Evolutionary conservation across 495 filamentous ascomycete species (phyloP).

Genomic region (Penicillium salamii): DNA sequence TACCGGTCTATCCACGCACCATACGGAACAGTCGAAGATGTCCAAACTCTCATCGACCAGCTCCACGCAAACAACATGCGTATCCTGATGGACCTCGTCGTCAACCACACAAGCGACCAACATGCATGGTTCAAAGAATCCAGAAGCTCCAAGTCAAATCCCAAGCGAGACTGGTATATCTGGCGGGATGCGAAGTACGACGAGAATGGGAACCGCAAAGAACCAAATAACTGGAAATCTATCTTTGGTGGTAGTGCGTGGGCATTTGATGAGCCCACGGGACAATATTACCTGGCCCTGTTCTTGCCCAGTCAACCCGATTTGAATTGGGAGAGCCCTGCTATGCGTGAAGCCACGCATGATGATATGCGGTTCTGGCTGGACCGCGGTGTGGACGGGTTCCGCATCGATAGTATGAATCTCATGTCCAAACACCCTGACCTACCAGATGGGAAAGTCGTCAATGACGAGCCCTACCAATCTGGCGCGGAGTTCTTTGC

Average conservation of each 20-base stretch:
- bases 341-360: constrained; percentile 37
- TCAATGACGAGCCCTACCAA: constrained; percentile 32
- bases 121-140: constrained; percentile 64
- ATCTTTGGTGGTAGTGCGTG: constrained; percentile 45
- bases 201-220: constrained; percentile 43
- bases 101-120: constrained; percentile 57
- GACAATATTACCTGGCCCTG: constrained; percentile 43
- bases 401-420: constrained; percentile 50
- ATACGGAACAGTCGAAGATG: constrained; percentile 54
- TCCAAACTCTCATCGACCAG: constrained; percentile 50
- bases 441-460: constrained; percentile 30
- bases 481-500: constrained; percentile 39
- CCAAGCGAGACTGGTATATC: constrained; percentile 62
- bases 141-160: constrained; percentile 44
- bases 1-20: constrained; percentile 52
- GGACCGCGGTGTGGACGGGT: constrained; percentile 41
- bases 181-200: constrained; percentile 52
- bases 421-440: constrained; percentile 29
- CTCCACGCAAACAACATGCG: constrained; percentile 52
- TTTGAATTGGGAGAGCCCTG: constrained; percentile 45
- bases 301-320: constrained; percentile 45
- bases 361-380: constrained; percentile 47
- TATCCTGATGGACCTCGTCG: constrained; percentile 48
- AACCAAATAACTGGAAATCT: constrained; percentile 58
- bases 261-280: constrained; percentile 37